phyloP scores from a whole-genome alignment of 75 land plant genomes.

The Isoetes taiwanensis region DNA sequence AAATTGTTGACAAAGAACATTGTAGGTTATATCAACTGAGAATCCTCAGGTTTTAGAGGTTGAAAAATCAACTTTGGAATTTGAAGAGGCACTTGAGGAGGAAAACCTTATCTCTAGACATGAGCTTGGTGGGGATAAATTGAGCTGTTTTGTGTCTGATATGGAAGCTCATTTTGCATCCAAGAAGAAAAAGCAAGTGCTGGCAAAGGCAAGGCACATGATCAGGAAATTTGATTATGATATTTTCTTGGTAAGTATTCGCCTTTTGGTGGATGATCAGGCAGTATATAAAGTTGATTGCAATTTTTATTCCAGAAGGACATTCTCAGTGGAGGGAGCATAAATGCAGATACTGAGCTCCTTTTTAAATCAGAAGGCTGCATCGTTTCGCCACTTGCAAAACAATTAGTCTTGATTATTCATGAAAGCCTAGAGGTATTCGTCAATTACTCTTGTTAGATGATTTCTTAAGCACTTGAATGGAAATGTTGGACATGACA shows the following conservation, averaged over 20 bases:
- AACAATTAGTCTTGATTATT: conserved; percentile 55
- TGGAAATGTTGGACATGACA: not conserved
- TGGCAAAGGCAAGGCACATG: conserved; percentile 58
- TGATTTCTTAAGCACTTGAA: not conserved
- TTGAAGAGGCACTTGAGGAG: conserved; percentile 48
- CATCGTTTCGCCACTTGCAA: conserved; percentile 51
- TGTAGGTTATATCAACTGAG: conserved; percentile 75
- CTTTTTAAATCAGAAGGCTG: conserved; percentile 45
- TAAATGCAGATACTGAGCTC: conserved; percentile 13
- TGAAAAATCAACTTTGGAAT: conserved; percentile 48
- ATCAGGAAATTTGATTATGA: conserved; percentile 46
- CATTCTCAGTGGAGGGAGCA: not conserved
- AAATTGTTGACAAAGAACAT: too few relatives aligned
- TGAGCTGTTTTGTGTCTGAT: conserved; percentile 64
- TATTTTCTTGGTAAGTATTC: conserved; percentile 25
- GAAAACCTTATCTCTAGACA: conserved; percentile 40
- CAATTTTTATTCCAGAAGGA: not conserved
- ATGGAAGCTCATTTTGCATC: conserved; percentile 88
- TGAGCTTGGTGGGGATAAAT: conserved; percentile 39
- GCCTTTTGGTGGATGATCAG: not conserved
- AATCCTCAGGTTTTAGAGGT: conserved; percentile 59
- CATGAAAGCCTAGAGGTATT: conserved; percentile 64
- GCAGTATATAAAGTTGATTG: not conserved
- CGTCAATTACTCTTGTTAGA: not conserved
- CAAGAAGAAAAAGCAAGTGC: conserved; percentile 54